Base-by-base conservation (phyloP, 768 basidiomycete species). In the Auricularia sp. region DNA sequence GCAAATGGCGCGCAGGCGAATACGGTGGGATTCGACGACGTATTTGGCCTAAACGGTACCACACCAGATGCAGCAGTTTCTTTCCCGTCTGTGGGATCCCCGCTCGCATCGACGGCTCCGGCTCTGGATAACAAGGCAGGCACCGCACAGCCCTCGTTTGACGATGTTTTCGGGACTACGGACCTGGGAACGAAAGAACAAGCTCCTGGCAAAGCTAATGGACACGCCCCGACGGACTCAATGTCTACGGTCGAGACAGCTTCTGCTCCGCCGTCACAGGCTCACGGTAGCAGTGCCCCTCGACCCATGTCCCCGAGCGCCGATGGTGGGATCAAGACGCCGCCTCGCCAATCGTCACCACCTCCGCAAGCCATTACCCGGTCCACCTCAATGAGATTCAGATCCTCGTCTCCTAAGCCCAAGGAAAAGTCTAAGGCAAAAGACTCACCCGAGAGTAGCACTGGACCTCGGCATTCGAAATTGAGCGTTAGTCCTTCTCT, bases 401-500 rank as follows among this genome's bases (percentile, higher is more conserved):
- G 68, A n/a, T 80, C 83, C 29, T 66, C 74, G 23, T 80, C 87
- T 29, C 85, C 89, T 0, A 85, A 82, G 70, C 76, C 78, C 43
- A 59, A 35, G 23, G 56, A 59, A 14, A 59, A 59, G 29, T 81
- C 83, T 6, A 86, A 84, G 66, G 84, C 85, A 61, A 60, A 54
- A n/a, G 64, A 56, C 12, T 74, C 73, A 2, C 79, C 82, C 8
- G 84, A 85, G 65, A 87, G 84, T 68, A 72, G 73, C 62, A 85
- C 85, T 70, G 83, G 86, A 14, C 69, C 79, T 23, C 81, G 86
- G 66, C 83, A 84, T 68, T 90, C 89, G 35, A 90, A 90, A 72
- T 77, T 91, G 62, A 92, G 88, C 68, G 90, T 91, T 76, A 77
- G 88, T 82, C 11, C 59, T n/a, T 56, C 42, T 16, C 5, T 14